Conservation (phyloP, 2,329 filamentous ascomycete species). For the Torrubiellomyces zombiae region DNA sequence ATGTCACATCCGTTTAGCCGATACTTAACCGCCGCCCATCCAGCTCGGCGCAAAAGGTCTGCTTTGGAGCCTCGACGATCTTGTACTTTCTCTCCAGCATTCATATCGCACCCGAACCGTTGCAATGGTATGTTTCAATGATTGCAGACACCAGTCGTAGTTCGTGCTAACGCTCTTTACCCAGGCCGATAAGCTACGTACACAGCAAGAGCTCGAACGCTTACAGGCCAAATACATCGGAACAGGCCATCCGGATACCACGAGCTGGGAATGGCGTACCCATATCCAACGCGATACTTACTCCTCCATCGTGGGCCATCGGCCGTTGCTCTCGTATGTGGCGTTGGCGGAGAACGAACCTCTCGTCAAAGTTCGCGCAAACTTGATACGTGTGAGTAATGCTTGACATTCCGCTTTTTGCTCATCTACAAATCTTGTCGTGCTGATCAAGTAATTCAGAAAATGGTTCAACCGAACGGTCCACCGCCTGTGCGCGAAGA, state of each 20-base stretch:
- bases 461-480: conserved; percentile 49
- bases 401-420: too few relatives aligned
- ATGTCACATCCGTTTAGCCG: too few relatives aligned
- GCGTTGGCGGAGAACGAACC: conserved; percentile 77
- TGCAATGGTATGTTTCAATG: conserved; percentile 12
- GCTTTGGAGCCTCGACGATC: too few relatives aligned
- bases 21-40: too few relatives aligned
- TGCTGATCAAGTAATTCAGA: conserved; percentile 23
- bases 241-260: conserved; percentile 91
- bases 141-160: too few relatives aligned
- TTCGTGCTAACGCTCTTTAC: background rate
- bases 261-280: conserved; percentile 91
- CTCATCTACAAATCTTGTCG: background rate
- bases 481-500: conserved; percentile 40
- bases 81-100: too few relatives aligned
- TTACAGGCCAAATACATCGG: conserved; percentile 93
- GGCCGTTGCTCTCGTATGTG: conserved; percentile 76
- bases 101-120: too few relatives aligned
- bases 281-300: conserved; percentile 93
- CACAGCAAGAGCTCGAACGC: conserved; percentile 91
- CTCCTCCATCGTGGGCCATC: conserved; percentile 76
- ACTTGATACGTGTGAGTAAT: conserved; percentile 60
- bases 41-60: too few relatives aligned
- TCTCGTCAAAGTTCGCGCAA: conserved; percentile 59
- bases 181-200: conserved; percentile 92